A percentile compares a stretch with the other conserved stretches of the same genome.
phyloP scores from a whole-genome alignment of 73 alveolate species.

The Breviolum minutum region DNA sequence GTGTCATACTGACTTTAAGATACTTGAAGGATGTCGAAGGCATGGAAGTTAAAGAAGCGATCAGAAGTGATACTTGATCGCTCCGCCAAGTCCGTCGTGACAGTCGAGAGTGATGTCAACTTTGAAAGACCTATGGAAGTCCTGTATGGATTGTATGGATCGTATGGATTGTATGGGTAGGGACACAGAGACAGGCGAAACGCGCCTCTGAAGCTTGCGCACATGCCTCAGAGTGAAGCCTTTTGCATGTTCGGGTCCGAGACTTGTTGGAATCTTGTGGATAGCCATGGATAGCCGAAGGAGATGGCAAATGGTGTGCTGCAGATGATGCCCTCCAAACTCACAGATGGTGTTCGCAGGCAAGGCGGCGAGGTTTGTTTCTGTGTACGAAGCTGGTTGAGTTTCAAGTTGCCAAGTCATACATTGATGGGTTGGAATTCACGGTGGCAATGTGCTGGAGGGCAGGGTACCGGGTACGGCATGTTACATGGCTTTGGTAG shows the following conservation, averaged over 20 bases:
- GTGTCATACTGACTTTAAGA: too few species aligned
- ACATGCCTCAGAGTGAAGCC: neutral
- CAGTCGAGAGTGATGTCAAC: neutral
- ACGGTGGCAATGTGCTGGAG: too few species aligned
- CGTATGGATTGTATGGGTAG: too few species aligned
- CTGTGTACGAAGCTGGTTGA: neutral
- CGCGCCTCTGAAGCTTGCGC: slow-evolving; percentile 85
- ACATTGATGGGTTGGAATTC: too few species aligned
- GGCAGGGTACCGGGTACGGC: too few species aligned
- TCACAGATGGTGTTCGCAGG: slow-evolving; percentile 92
- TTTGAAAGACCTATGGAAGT: neutral
- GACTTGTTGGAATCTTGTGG: neutral
- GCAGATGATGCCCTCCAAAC: slow-evolving; percentile 56
- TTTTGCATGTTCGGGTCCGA: neutral
- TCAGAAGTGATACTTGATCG: too few species aligned
- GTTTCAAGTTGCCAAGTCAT: too few species aligned
- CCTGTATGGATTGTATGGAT: too few species aligned
- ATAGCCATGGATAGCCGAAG: neutral
- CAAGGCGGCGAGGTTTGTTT: neutral
- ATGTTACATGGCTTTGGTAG: neutral
- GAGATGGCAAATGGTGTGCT: slow-evolving; percentile 89
- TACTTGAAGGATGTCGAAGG: too few species aligned
- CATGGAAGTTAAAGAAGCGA: too few species aligned
- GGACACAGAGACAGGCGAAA: slow-evolving; percentile 38
- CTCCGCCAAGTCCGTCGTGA: neutral